Evolutionary conservation across 176 grass and related monocot species (phyloP), one percentile per base, ranked within the genome.

Genomic region (Oryza coarctata): DNA sequence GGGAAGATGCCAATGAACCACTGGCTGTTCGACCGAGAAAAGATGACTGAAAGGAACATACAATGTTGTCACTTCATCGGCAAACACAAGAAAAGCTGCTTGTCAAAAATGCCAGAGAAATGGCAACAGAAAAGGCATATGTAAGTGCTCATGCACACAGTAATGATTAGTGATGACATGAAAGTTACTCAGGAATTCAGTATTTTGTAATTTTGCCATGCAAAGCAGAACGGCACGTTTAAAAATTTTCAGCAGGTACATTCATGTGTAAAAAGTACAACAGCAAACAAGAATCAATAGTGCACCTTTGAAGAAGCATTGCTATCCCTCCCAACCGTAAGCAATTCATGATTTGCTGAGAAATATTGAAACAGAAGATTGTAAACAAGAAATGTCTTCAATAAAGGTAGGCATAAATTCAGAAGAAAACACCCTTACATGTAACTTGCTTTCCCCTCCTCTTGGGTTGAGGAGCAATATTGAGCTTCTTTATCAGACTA

Each of bases 401-500:
- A 75, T 52, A 5, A 78, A 70, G 38, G 18, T 22, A 79, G 45
- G 70, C 57, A 27, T 36, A 49, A 36, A 83, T 40, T 50, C 22
- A 73, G 71, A 83, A 68, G 55, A 32, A 83, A 36, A 3, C 33
- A 81, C 58, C 39, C 57, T 79, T 88, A 98, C 96, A 85, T 86
- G 82, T 70, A 50, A 87, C 63, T 63, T 90, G 83, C 20, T 93
- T 95, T 73, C 63, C 88, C 87, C 85, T 85, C 79, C 63, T 91
- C 85, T 93, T 94, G n/a, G 92, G 74, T n/a, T 87, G 76, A 86
- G 90, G 93, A 50, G 85, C 90, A 25, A 90, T 91, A 79, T 95
- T 98, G 60, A 98, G 89, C 86, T 93, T 98, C 87, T 93, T 98
- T 85, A 98, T 98, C 64, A 98, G 93, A 84, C 90, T 75, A 90